Percentiles rank a stretch among this genome's conserved stretches.
phyloP scores from a whole-genome alignment of 169 alveolate species.

The Eimeria maxima region DNA sequence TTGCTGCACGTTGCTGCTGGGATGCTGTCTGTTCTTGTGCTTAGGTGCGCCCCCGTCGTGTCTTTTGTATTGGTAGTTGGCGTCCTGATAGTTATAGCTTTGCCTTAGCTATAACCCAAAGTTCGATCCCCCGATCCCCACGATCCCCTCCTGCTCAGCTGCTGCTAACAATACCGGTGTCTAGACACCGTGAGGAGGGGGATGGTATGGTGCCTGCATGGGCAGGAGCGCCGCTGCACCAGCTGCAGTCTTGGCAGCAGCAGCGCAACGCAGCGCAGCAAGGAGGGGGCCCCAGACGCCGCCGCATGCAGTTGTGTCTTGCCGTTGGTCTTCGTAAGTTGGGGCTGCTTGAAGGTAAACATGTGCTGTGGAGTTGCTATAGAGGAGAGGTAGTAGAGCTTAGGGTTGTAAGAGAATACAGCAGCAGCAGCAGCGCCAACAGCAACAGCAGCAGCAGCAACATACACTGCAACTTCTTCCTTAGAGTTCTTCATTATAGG shows the following conservation, averaged over 20 bases:
- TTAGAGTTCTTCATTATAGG: constrained; percentile 22
- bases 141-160: constrained; percentile 51
- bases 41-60: constrained; percentile 79
- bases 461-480: not conserved
- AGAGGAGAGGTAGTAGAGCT: constrained; percentile 34
- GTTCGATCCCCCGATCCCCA: not conserved
- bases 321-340: constrained; percentile 39
- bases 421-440: not conserved
- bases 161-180: constrained; percentile 28
- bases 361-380: constrained; percentile 63
- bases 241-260: not conserved
- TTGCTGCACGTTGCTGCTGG: too few species aligned
- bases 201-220: not conserved
- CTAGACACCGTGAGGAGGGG: constrained; percentile 11
- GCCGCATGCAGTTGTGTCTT: not conserved
- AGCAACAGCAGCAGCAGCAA: not conserved
- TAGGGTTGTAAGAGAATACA: constrained; percentile 3
- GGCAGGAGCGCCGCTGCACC: constrained; percentile 46
- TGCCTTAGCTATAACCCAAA: constrained; percentile 13
- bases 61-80: constrained; percentile 55
- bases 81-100: constrained; percentile 60
- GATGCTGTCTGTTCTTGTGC: too few species aligned
- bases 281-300: not conserved
- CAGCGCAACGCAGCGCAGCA: not conserved
- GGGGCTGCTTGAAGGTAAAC: constrained; percentile 61